A percentile compares a stretch with the other conserved stretches of the same genome.
These are phyloP conservation scores for Candida parachauliodes DNA, from an alignment of 805 yeast genomes.

Conservation along the genomic window DNA sequence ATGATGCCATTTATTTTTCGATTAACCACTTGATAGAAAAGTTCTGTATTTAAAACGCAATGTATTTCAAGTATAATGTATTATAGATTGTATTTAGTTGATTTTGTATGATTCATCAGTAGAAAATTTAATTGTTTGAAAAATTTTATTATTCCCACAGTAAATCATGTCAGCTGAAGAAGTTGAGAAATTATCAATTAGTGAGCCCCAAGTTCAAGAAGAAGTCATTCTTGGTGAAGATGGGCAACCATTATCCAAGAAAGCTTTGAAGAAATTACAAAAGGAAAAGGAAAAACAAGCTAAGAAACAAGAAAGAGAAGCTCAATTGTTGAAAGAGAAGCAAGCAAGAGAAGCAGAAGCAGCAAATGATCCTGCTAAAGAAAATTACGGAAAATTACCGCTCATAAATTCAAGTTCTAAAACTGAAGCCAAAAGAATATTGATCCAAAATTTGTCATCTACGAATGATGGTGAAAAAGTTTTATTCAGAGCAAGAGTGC, in stretches of 20 bases:
- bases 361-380: conserved; percentile 84
- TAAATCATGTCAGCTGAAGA: conserved; percentile 22
- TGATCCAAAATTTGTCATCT: conserved; percentile 54
- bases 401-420: conserved; percentile 72
- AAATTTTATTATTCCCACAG: neutral
- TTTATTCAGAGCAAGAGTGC: conserved; percentile 89
- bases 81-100: too few species aligned
- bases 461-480: conserved; percentile 73
- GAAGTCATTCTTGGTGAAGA: conserved; percentile 52
- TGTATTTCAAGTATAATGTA: neutral
- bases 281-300: conserved; percentile 89
- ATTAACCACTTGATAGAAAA: too few species aligned
- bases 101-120: conserved; percentile 1
- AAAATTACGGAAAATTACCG: conserved; percentile 85
- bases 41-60: conserved; percentile 1
- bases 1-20: too few species aligned
- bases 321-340: conserved; percentile 79
- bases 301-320: conserved; percentile 91
- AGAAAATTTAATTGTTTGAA: neutral
- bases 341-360: conserved; percentile 67
- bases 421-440: conserved; percentile 62
- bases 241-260: conserved; percentile 87
- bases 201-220: conserved; percentile 15
- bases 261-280: conserved; percentile 91
- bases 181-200: conserved; percentile 20